Percentiles rank a stretch among this genome's conserved stretches.
Conservation (phyloP, 768 basidiomycete genomes). For the Mycena rebaudengoi region DNA sequence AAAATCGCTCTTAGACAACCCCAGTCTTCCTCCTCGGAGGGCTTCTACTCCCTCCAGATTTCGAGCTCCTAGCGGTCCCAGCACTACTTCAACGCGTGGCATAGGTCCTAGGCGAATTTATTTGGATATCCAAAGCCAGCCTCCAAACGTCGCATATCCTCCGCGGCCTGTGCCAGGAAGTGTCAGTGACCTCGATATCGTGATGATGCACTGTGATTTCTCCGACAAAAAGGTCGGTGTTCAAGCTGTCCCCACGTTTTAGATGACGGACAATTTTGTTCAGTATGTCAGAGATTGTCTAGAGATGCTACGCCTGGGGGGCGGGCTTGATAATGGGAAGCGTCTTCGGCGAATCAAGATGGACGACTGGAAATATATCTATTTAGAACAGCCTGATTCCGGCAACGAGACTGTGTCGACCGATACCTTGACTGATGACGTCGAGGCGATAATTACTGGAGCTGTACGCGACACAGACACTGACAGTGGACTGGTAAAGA, state of each 20-base stretch:
- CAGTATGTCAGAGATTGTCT: conserved; percentile 98
- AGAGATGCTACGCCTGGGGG: conserved; percentile 92
- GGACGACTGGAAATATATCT: conserved; percentile 91
- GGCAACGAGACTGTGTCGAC: conserved; percentile 28
- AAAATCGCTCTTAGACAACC: conserved; percentile 67
- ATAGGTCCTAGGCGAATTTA: conserved; percentile 83
- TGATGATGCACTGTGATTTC: conserved; percentile 96
- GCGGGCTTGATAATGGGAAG: conserved; percentile 84
- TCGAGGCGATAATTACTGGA: neutral
- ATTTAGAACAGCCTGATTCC: conserved; percentile 64
- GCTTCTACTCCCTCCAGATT: conserved; percentile 57
- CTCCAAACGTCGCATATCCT: conserved; percentile 80
- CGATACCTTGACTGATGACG: conserved; percentile 17
- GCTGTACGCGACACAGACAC: conserved; percentile 48
- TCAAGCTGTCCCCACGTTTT: conserved; percentile 13
- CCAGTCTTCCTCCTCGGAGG: conserved; percentile 71
- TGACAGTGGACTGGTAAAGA: conserved; percentile 64
- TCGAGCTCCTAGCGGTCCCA: conserved; percentile 54
- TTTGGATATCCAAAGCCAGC: conserved; percentile 69
- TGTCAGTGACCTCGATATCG: conserved; percentile 86
- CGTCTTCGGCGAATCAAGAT: conserved; percentile 77
- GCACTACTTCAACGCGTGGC: conserved; percentile 69
- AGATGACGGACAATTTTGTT: conserved; percentile 16
- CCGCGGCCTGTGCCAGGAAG: conserved; percentile 87
- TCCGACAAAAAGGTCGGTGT: conserved; percentile 71